A percentile compares a stretch with the other conserved stretches of the same genome.
phyloP scores from a whole-genome alignment of 176 grass and related monocot species.

The Cenchrus fungigraminus region DNA sequence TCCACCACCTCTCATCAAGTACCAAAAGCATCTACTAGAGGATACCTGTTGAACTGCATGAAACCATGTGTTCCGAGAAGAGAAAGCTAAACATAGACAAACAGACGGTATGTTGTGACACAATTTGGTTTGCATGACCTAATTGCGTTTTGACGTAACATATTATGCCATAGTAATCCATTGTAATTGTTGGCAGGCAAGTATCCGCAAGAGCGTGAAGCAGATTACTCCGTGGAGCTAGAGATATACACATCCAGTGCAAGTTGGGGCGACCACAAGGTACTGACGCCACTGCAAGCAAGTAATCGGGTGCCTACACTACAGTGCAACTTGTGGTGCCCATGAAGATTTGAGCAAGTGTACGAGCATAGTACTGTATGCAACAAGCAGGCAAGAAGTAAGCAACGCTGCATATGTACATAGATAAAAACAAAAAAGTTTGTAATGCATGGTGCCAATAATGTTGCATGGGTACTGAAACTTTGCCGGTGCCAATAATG shows the following conservation, averaged over 20 bases:
- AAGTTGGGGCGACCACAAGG: not conserved
- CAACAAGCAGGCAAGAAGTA: not conserved
- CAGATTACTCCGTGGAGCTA: constrained; percentile 68
- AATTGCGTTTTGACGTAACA: not conserved
- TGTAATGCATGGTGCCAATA: not conserved
- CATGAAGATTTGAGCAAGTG: not conserved
- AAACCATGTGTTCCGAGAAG: not conserved
- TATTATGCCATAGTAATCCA: not conserved
- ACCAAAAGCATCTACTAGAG: not conserved
- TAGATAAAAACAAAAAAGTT: not conserved
- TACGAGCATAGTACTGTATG: not conserved
- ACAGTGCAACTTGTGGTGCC: not conserved
- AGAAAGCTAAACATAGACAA: not conserved
- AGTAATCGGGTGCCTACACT: not conserved
- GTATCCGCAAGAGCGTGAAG: constrained; percentile 64
- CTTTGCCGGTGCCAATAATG: not conserved
- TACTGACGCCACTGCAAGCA: not conserved
- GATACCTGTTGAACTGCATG: not conserved
- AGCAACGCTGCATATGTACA: not conserved
- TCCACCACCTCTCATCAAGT: not conserved
- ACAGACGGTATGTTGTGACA: too few species aligned
- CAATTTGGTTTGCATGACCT: not conserved
- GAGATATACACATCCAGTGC: not conserved
- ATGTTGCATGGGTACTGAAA: not conserved
- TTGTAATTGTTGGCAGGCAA: constrained; percentile 51